A percentile compares a stretch with the other conserved stretches of the same genome.
These are phyloP conservation scores for Nepenthes gracilis DNA, from an alignment of 148 eudicot genomes.

Conservation along the genomic window DNA sequence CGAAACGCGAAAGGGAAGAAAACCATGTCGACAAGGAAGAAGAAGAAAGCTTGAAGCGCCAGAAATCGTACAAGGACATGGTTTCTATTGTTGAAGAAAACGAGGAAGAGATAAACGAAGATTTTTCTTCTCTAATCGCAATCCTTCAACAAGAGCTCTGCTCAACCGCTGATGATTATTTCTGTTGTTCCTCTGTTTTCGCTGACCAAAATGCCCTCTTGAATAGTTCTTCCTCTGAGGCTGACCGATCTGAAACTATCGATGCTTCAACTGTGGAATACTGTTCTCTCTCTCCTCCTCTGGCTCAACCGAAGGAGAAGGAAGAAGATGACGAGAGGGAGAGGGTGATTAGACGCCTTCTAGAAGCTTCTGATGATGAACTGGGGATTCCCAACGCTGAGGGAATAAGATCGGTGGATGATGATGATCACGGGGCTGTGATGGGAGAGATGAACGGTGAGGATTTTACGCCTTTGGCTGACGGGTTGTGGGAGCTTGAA, in stretches of 20 bases:
- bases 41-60: slow-evolving; percentile 25
- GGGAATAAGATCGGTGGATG: slow-evolving; percentile 1
- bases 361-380: slow-evolving; percentile 91
- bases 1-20: slow-evolving; percentile 3
- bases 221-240: not conserved
- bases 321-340: slow-evolving; percentile 30
- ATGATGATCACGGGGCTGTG: slow-evolving; percentile 1
- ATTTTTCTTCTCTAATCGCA: slow-evolving; percentile 38
- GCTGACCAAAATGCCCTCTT: not conserved
- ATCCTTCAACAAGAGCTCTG: slow-evolving; percentile 47
- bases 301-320: not conserved
- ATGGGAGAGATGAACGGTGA: slow-evolving; percentile 21
- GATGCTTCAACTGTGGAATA: not conserved
- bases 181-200: not conserved
- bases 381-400: slow-evolving; percentile 50
- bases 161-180: not conserved
- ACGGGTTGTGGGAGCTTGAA: slow-evolving; percentile 77
- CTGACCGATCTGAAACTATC: not conserved
- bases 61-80: slow-evolving; percentile 39
- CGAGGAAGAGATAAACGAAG: slow-evolving; percentile 36
- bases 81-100: slow-evolving; percentile 51
- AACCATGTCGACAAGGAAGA: slow-evolving; percentile 6
- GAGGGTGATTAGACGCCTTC: slow-evolving; percentile 63
- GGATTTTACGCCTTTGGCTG: slow-evolving; percentile 11
- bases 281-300: not conserved